Percentiles rank a stretch among this genome's conserved stretches.
phyloP scores from a whole-genome alignment of 139 green algal genomes.

The Eudorina sp. region DNA sequence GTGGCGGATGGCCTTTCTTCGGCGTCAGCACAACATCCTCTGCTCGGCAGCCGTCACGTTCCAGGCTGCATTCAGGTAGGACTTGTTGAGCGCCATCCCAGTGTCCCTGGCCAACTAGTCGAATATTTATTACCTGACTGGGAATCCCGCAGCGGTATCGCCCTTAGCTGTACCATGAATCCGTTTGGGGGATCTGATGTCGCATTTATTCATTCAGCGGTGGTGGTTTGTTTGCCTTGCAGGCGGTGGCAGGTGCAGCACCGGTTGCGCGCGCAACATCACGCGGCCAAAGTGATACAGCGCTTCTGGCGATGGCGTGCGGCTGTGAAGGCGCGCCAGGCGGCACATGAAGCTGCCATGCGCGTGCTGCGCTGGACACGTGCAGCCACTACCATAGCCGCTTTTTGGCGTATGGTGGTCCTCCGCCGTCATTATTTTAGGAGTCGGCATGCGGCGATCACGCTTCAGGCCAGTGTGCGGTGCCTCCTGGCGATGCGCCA shows the following conservation, averaged over 20 bases:
- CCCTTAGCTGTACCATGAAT: no score
- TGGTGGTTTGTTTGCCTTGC: no score
- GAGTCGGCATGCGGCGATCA: not conserved
- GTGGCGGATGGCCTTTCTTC: not conserved
- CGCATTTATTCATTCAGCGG: no score
- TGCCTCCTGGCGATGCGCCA: not conserved
- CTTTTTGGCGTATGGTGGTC: not conserved
- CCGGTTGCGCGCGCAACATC: not conserved
- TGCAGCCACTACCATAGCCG: conserved; percentile 7
- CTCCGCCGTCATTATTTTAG: not conserved
- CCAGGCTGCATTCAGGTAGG: not conserved
- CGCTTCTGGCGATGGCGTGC: not conserved
- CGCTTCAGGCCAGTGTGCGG: conserved; percentile 38
- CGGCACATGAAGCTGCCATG: conserved; percentile 14
- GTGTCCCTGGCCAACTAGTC: no score
- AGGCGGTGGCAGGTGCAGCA: not conserved
- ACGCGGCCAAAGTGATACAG: not conserved
- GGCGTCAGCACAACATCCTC: not conserved
- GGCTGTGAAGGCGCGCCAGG: not conserved
- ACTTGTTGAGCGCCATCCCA: no score
- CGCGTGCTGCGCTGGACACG: not conserved
- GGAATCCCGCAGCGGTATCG: no score
- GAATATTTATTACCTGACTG: no score
- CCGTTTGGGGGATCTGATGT: no score
- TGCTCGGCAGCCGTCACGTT: not conserved